Evolutionary conservation across 73 alveolate genomes (phyloP).

Genomic region (Breviolum minutum): DNA sequence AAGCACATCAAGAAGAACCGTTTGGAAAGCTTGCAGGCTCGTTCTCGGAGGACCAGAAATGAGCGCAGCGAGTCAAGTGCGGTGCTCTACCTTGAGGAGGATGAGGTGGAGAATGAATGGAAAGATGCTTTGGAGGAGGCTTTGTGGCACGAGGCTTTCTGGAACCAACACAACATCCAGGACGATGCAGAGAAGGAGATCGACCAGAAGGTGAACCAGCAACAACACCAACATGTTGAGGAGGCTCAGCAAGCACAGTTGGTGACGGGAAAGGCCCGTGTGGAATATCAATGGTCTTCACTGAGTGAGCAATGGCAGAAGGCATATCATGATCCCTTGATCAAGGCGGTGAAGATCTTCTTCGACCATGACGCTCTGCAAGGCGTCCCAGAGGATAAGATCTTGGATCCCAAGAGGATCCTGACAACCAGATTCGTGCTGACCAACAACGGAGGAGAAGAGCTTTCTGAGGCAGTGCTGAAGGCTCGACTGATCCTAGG

Average conservation of each 20-base stretch:
- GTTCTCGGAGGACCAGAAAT: not conserved
- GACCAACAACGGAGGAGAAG: constrained; percentile 3
- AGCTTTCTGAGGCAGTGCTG: not conserved
- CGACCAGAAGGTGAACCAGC: not conserved
- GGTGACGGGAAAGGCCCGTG: not conserved
- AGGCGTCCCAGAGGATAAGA: not conserved
- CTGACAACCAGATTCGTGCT: not conserved
- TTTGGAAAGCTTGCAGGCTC: not conserved
- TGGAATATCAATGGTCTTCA: not conserved
- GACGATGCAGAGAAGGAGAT: not conserved
- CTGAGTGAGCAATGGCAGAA: not conserved
- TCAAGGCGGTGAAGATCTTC: not conserved
- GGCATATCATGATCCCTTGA: not conserved
- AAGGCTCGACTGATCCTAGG: not conserved
- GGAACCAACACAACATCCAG: not conserved
- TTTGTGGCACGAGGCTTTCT: not conserved
- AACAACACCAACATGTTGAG: not conserved
- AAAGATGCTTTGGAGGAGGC: not conserved
- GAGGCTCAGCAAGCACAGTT: not conserved
- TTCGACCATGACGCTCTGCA: not conserved
- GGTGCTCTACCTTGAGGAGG: not conserved
- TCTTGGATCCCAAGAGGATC: not conserved
- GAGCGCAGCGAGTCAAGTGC: not conserved
- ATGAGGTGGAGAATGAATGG: not conserved
- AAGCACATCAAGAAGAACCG: not conserved